These are phyloP conservation scores for Cordyceps sp. DNA, from an alignment of 2,329 filamentous ascomycete genomes.

Conservation along the genomic window DNA sequence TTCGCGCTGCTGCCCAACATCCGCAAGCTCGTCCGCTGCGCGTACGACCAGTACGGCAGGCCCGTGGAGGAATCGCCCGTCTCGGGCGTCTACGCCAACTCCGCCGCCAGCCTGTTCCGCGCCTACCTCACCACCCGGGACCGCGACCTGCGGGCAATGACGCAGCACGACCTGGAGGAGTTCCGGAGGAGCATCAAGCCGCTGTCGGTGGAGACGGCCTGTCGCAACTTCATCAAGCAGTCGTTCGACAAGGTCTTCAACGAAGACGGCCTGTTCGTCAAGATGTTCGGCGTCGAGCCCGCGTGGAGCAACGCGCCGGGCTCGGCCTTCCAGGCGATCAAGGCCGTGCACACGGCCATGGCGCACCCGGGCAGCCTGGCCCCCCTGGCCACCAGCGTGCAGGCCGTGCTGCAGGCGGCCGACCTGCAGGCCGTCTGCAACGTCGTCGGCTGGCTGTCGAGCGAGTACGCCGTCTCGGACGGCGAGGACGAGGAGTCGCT, in stretches of 20 bases:
- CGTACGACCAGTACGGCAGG: slow-evolving; percentile 34
- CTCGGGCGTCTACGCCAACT: slow-evolving; percentile 35
- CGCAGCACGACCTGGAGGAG: slow-evolving; percentile 35
- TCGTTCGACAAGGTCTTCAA: slow-evolving; percentile 40
- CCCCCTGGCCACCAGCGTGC: slow-evolving; percentile 32
- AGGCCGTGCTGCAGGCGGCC: slow-evolving; percentile 27
- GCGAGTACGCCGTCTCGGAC: slow-evolving; percentile 39
- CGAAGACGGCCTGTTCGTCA: slow-evolving; percentile 34
- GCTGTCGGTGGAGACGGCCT: slow-evolving; percentile 33
- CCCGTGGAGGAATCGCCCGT: slow-evolving; percentile 23
- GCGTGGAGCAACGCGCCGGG: slow-evolving; percentile 30
- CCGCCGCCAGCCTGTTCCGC: slow-evolving; percentile 35
- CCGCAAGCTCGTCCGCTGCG: slow-evolving; percentile 31
- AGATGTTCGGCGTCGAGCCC: slow-evolving; percentile 38
- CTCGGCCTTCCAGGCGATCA: slow-evolving; percentile 34
- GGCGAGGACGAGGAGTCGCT: slow-evolving; percentile 40
- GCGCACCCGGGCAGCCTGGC: slow-evolving; percentile 37
- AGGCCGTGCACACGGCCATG: slow-evolving; percentile 30
- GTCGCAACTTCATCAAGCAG: slow-evolving; percentile 42
- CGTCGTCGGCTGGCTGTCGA: slow-evolving; percentile 38
- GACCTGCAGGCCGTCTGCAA: slow-evolving; percentile 35
- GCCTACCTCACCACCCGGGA: slow-evolving; percentile 36
- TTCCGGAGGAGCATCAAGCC: slow-evolving; percentile 35
- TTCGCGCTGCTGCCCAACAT: slow-evolving; percentile 39
- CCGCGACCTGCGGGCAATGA: slow-evolving; percentile 32